Evolutionary conservation across 2,329 filamentous ascomycete genomes (phyloP).

Genomic region (Colletotrichum sojae): DNA sequence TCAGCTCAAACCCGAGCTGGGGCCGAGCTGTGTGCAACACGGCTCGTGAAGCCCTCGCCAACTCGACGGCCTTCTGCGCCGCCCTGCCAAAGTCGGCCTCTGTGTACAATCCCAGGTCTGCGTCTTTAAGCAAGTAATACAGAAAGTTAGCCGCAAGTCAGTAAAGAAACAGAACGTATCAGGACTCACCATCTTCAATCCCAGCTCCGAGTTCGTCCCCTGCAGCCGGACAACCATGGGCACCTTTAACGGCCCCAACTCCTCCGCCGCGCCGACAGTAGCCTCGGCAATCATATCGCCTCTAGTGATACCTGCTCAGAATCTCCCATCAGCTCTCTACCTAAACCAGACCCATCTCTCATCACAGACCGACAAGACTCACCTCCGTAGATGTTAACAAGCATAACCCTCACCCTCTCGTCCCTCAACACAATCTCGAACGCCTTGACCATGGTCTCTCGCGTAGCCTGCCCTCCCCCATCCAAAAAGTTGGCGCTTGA

Average conservation of each 20-base stretch:
- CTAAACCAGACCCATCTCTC: no score
- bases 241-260: constrained; percentile 54
- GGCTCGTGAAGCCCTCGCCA: constrained; percentile 42
- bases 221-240: constrained; percentile 63
- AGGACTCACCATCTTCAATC: constrained; percentile 55
- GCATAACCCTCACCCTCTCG: constrained; percentile 75
- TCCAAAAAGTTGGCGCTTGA: constrained; percentile 88
- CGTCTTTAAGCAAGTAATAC: constrained; percentile 50
- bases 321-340: neutral
- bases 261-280: constrained; percentile 58
- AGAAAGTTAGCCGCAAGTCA: neutral
- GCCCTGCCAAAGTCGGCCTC: constrained; percentile 57
- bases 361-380: constrained; percentile 6
- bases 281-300: constrained; percentile 67
- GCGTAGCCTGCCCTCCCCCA: constrained; percentile 89
- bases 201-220: constrained; percentile 60
- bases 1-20: neutral
- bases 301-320: constrained; percentile 57
- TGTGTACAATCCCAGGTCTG: constrained; percentile 53
- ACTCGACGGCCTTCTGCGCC: constrained; percentile 51
- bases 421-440: constrained; percentile 83
- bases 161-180: neutral
- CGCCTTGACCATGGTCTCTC: constrained; percentile 82
- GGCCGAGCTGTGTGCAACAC: neutral
- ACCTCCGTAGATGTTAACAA: constrained; percentile 71